Conservation (phyloP, 2,329 filamentous ascomycete species). For the Neofusicoccum kwambonambiense region DNA sequence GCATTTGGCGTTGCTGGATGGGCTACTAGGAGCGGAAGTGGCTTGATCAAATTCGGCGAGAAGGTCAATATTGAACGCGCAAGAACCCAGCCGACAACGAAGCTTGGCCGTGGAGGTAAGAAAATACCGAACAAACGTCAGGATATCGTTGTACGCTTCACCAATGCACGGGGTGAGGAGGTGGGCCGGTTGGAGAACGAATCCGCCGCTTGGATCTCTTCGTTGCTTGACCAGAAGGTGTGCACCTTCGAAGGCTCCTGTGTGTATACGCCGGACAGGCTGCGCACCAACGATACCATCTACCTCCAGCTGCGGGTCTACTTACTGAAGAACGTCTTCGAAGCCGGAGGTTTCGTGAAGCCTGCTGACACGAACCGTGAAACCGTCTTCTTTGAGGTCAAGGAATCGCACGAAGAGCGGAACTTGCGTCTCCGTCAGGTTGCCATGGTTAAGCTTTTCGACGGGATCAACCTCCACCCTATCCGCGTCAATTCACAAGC, state of each 20-base stretch:
- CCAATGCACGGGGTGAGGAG: slow-evolving; percentile 73
- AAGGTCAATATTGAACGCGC: slow-evolving; percentile 82
- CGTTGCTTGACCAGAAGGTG: slow-evolving; percentile 84
- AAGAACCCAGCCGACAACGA: slow-evolving; percentile 62
- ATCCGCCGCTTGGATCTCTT: slow-evolving; percentile 85
- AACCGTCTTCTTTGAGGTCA: slow-evolving; percentile 75
- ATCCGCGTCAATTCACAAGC: slow-evolving; percentile 71
- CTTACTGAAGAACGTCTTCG: slow-evolving; percentile 72
- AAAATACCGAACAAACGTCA: slow-evolving; percentile 57
- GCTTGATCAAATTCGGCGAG: slow-evolving; percentile 77
- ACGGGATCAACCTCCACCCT: slow-evolving; percentile 82
- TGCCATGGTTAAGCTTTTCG: slow-evolving; percentile 81
- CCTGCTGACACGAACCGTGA: slow-evolving; percentile 68
- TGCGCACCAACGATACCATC: slow-evolving; percentile 91
- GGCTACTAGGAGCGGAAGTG: slow-evolving; percentile 80
- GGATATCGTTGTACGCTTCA: slow-evolving; percentile 91
- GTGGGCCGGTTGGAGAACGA: slow-evolving; percentile 86
- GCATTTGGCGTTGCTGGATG: slow-evolving; percentile 90
- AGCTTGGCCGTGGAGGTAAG: slow-evolving; percentile 39
- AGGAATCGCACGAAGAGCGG: slow-evolving; percentile 83
- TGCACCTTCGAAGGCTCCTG: slow-evolving; percentile 85
- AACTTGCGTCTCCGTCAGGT: slow-evolving; percentile 81
- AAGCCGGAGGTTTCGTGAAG: slow-evolving; percentile 59
- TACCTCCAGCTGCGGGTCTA: slow-evolving; percentile 83
- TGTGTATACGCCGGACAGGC: slow-evolving; percentile 80